A percentile compares a stretch with the other conserved stretches of the same genome.
These are phyloP conservation scores for Panaeolus cyanescens DNA, from an alignment of 768 basidiomycete species.

Conservation along the genomic window DNA sequence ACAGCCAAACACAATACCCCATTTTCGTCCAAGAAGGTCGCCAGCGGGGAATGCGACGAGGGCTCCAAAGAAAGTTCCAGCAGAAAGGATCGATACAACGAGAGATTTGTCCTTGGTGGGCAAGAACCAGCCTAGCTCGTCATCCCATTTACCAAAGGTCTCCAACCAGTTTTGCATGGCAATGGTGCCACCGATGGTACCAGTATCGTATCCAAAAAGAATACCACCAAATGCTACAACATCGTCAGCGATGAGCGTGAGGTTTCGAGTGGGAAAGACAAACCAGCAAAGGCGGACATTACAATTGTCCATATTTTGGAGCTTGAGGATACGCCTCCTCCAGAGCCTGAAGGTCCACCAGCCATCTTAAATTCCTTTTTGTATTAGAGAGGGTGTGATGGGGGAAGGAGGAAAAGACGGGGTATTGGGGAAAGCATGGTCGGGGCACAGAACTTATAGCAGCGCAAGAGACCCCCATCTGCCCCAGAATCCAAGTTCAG, in stretches of 20 bases:
- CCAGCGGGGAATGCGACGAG: constrained; percentile 46
- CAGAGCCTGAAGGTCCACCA: constrained; percentile 36
- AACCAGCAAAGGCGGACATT: constrained; percentile 39
- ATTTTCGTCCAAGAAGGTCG: constrained; percentile 48
- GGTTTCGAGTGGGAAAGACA: constrained; percentile 4
- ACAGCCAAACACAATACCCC: constrained; percentile 65
- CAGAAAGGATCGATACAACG: constrained; percentile 69
- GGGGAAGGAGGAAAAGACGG: not conserved
- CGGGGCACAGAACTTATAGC: not conserved
- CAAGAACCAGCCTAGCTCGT: constrained; percentile 26
- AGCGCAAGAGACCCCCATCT: not conserved
- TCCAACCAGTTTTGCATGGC: constrained; percentile 61
- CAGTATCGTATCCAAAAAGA: constrained; percentile 74
- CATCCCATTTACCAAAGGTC: constrained; percentile 41
- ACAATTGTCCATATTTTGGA: constrained; percentile 35
- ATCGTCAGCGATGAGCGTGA: not conserved
- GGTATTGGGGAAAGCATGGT: not conserved
- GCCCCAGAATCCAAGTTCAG: constrained; percentile 28
- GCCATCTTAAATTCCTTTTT: constrained; percentile 14
- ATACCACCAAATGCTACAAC: constrained; percentile 43
- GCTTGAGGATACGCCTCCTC: constrained; percentile 27
- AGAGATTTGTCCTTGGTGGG: constrained; percentile 47
- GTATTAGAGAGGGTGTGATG: not conserved
- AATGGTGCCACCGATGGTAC: constrained; percentile 75
- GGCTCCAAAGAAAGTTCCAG: constrained; percentile 83